Evolutionary conservation across 2,329 filamentous ascomycete species (phyloP).

Genomic region (Cladosporium colombiae): DNA sequence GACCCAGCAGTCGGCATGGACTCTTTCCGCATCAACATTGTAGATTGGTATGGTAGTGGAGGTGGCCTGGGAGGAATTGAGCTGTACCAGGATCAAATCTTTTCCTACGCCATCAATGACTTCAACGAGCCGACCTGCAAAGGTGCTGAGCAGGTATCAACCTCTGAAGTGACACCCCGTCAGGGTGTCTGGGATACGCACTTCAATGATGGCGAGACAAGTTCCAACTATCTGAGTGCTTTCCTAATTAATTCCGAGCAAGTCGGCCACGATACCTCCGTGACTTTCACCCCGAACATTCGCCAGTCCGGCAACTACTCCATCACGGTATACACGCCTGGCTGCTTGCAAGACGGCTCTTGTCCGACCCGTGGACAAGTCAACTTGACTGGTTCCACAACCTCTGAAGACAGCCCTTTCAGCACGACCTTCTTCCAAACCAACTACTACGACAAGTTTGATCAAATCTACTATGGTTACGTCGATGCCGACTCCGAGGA

Average conservation of each 20-base stretch:
- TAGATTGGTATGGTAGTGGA: slow-evolving; percentile 81
- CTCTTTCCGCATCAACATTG: slow-evolving; percentile 80
- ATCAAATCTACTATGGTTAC: slow-evolving; percentile 82
- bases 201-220: slow-evolving; percentile 64
- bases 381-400: slow-evolving; percentile 74
- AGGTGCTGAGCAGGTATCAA: slow-evolving; percentile 62
- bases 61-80: slow-evolving; percentile 85
- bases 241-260: slow-evolving; percentile 52
- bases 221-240: slow-evolving; percentile 74
- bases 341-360: slow-evolving; percentile 76
- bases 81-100: slow-evolving; percentile 71
- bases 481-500: slow-evolving; percentile 72
- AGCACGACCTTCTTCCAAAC: slow-evolving; percentile 76
- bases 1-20: slow-evolving; percentile 88
- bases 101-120: slow-evolving; percentile 74
- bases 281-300: slow-evolving; percentile 82
- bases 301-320: slow-evolving; percentile 88
- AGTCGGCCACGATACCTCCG: slow-evolving; percentile 59
- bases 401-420: slow-evolving; percentile 50
- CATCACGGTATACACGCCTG: slow-evolving; percentile 88
- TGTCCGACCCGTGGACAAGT: slow-evolving; percentile 77
- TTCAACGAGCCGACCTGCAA: slow-evolving; percentile 89
- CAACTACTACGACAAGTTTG: slow-evolving; percentile 96
- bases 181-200: slow-evolving; percentile 70
- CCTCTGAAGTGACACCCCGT: slow-evolving; percentile 60